Base-by-base conservation (phyloP, 768 basidiomycete genomes). In the Tricholoma terreum region DNA sequence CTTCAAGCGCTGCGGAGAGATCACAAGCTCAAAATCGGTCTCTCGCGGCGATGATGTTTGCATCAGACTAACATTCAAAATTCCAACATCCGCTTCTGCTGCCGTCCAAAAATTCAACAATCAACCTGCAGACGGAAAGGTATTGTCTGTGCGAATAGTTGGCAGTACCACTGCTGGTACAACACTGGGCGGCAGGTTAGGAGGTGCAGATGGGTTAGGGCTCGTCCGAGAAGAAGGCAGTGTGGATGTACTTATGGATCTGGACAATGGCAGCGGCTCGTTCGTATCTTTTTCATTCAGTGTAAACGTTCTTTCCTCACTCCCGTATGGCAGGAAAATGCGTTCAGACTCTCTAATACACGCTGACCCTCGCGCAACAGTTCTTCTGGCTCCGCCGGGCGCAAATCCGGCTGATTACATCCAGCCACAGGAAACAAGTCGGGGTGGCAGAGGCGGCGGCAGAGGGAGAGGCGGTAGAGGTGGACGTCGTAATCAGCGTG, bases 81-180 rank as follows among this genome's bases (percentile, higher is more conserved):
- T 77, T 17, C 72, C 84, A 0, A 66, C 77, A 0, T 78, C 85
- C 42, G 92, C 92, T 0, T 73, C 80, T 9, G 77, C 80, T 7
- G 87, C 91, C 6, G 84, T 94, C 6, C 68, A 80, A 62, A 87
- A 87, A 65, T 94, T 91, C 69, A 73, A 94, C 72, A 85, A 84
- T 33, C 87, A 90, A 58, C 85, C 87, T 17, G 92, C 92, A 2
- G 92, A 94, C 58, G 92, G 92, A 1, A 86, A 86, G 59, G 81
- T 82, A 8, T 73, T 94, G 46, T 81, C 76, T 6, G 89, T 94
- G 6, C 71, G 72, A 52, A 70, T 91, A 50, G 78, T 92, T 12
- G 87, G 86, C 9, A 70, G 62, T 12, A 78, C 77, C 1, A 74
- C 78, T 58, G 78, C 81, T 1, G 75, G 74, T 1, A 78, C 82